Base-by-base conservation (phyloP, 768 basidiomycete genomes). In the Exidia glandulosa region DNA sequence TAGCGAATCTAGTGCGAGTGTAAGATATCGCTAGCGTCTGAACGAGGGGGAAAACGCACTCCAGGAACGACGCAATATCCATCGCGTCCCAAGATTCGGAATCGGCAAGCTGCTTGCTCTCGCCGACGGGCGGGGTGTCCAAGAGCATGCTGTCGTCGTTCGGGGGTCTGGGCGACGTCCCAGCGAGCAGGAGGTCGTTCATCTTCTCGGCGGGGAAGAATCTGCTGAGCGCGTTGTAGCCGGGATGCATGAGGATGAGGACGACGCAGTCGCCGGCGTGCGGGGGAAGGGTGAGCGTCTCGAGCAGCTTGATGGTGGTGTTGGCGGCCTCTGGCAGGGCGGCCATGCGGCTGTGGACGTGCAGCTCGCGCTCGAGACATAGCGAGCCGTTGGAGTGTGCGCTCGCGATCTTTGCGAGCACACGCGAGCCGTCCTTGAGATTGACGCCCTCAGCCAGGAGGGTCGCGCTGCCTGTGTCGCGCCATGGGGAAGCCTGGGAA, bases 51-150 rank as follows among this genome's bases (percentile, higher is more conserved):
- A 50, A 36, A 13, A 67, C 81, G 60, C 64, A 86, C 85, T 89
- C 86, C 2, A 89, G 75, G 70, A 88, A 89, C 0, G 85, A 81
- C 14, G 86, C 86, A 19, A 89, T 73, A 68, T 89, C 87, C 84
- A 89, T 87, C 57, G 86, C 80, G 50, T 55, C 59, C 56, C 81
- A 81, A 7, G 75, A 77, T 63, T 81, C 83, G 70, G 80, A 75
- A 59, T 80, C 82, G 58, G 82, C 83, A 54, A 73, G 68, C 9
- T 6, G 25, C 30, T 54, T 37, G 36, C 36, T 37, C 10, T 37
- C 19, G 19, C 10, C 30, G 50, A 74, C 60, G 56, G 77, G 75
- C 2, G 72, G 68, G 16, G 30, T 19, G 41, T 45, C 41, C 19
- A 45, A 2, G 13, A 45, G 13, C 78, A 82, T 81, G 63, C 76